Base-by-base conservation (phyloP, 345 rosid genomes). In the Hibiscus tridactylites region DNA sequence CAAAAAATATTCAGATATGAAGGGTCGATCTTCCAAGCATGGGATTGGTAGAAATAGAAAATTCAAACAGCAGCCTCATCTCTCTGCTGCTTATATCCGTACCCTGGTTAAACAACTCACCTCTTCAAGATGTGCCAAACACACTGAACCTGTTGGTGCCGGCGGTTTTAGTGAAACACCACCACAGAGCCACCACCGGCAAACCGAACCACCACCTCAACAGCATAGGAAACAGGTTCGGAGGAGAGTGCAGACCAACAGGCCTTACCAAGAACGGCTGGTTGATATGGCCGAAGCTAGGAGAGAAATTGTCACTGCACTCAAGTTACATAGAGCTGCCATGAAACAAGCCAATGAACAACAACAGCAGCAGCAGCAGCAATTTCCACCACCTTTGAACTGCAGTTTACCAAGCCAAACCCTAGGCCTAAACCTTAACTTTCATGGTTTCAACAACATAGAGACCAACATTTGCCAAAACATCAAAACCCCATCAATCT, bases 221-320 rank as follows among this genome's bases (percentile, higher is more conserved):
- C 87, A 82, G 24, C 93, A 85, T 76, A 95, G 87, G 77, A 95
- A 95, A 82, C 93, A 88, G 77, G 97, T 87, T 26, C 83, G 99
- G 86, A 92, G 99, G 78, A 88, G 99, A 54, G 90, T 95, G 59
- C 97, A 90, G 70, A 89, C 99, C 56, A 88, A 85, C 64, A 84
- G 96, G 79, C 99, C 97, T 71, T 92, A 90, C 71, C 97, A 95
- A 85, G 97, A 92, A 66, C 84, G 97, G 84, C 92, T 92, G 47
- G 91, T 95, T 3, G 90, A 95, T 52, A 95, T 95, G 99, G 99
- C 99, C 8, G 97, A 95, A 80, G 99, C 99, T 52, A 89, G 99
- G 74, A 86, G 93, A 63, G 97, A 95, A 83, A 92, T 95, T 74
- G 97, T 90, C 75, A 87, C 97, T 75, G 97, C 94, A 42, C 85